A percentile compares a stretch with the other conserved stretches of the same genome.
Conservation (phyloP, 1,284 basidiomycete species). For the Amylostereum areolatum region DNA sequence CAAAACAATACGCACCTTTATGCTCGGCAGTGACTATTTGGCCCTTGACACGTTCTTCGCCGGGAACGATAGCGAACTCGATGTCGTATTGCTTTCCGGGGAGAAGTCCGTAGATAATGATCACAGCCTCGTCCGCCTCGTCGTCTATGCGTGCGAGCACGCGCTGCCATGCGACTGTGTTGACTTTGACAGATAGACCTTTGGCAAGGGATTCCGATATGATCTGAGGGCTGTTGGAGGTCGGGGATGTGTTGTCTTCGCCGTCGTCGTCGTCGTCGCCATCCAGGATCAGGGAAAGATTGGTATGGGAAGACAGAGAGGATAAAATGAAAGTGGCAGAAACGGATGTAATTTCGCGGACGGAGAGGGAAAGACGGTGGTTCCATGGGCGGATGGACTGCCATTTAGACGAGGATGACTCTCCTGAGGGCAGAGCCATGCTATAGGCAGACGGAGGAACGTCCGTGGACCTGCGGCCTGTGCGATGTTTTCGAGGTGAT, state of each 20-base stretch:
- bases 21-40: conserved; percentile 50
- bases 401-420: conserved; percentile 36
- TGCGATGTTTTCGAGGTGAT: too few species aligned
- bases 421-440: conserved; percentile 4
- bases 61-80: conserved; percentile 65
- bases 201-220: conserved; percentile 64
- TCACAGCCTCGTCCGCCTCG: conserved; percentile 69
- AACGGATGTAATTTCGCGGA: conserved; percentile 75
- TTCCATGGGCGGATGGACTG: conserved; percentile 71
- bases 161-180: conserved; percentile 66
- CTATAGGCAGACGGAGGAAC: too few species aligned
- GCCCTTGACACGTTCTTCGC: conserved; percentile 41
- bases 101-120: conserved; percentile 75
- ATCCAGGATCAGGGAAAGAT: conserved; percentile 36
- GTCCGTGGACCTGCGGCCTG: not conserved
- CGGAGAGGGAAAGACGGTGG: conserved; percentile 58
- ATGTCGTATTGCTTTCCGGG: conserved; percentile 78
- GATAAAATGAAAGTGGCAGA: conserved; percentile 74
- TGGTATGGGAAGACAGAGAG: conserved; percentile 38
- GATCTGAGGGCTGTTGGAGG: conserved; percentile 25
- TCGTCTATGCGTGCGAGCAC: conserved; percentile 74
- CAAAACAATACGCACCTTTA: conserved; percentile 31
- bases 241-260: conserved; percentile 22
- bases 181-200: conserved; percentile 72
- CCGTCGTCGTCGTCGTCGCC: conserved; percentile 35